Evolutionary conservation across 2,329 filamentous ascomycete species (phyloP).

Genomic region (Phyllosticta citriasiana): DNA sequence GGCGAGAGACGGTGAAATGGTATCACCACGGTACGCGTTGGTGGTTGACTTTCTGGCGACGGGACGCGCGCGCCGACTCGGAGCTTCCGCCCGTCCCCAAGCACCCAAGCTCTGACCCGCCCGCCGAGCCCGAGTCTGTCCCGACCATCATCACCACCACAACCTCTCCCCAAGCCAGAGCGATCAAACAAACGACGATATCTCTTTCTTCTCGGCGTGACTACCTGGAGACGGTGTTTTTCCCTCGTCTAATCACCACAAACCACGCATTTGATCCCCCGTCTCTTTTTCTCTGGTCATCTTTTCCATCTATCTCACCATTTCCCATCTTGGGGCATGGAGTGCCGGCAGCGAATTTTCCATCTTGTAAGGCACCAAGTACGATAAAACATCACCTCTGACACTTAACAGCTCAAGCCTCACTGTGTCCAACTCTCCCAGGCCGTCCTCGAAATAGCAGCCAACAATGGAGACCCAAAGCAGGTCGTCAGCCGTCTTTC

Average conservation of each 20-base stretch:
- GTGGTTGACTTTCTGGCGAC: conserved; percentile 7
- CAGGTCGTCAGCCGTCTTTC: conserved; percentile 41
- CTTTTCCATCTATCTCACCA: neutral
- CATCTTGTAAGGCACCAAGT: conserved; percentile 21
- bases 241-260: neutral
- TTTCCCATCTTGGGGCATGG: neutral
- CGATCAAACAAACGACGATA: neutral
- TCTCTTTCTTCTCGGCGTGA: neutral
- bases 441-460: conserved; percentile 40
- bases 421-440: conserved; percentile 50
- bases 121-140: neutral
- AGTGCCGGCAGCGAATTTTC: conserved; percentile 28
- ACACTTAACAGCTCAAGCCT: conserved; percentile 41
- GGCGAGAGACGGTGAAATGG: neutral
- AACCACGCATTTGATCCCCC: neutral
- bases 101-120: neutral
- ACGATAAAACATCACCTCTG: conserved; percentile 8
- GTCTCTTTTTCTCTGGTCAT: neutral
- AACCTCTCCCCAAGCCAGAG: neutral
- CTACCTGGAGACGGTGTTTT: rapidly evolving
- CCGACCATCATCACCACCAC: neutral
- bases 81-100: neutral
- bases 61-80: conserved; percentile 3
- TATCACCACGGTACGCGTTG: conserved; percentile 9
- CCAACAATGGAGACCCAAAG: conserved; percentile 33